Evolutionary conservation across 139 green algal genomes (phyloP).

Genomic region (Closterium sp.): DNA sequence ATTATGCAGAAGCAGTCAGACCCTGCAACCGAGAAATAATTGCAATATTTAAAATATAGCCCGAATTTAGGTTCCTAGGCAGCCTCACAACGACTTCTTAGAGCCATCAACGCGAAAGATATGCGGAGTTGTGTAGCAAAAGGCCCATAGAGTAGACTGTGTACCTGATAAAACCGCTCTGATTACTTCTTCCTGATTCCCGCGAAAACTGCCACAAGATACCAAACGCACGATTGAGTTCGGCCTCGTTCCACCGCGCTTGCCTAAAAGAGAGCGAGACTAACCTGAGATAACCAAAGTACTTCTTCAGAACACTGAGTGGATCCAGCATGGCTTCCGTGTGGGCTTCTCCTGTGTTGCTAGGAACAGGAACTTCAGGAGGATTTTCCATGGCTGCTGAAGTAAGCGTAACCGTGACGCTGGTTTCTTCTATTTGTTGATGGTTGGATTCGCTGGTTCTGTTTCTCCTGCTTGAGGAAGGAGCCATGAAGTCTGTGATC

Average conservation of each 20-base stretch:
- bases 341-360: neutral
- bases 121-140: neutral
- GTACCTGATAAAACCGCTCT: constrained; percentile 28
- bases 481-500: neutral
- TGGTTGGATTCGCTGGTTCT: neutral
- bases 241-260: neutral
- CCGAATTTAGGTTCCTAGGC: neutral
- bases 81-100: neutral
- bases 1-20: constrained; percentile 40
- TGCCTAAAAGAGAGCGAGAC: neutral
- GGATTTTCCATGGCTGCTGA: neutral
- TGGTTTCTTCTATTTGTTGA: neutral
- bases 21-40: constrained; percentile 12
- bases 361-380: neutral
- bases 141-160: neutral
- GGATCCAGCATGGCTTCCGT: neutral
- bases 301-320: neutral
- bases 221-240: neutral
- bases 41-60: neutral
- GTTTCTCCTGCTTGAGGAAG: neutral
- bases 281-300: constrained; percentile 1
- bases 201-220: constrained; percentile 9
- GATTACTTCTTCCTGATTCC: constrained; percentile 37
- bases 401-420: neutral
- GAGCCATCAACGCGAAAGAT: neutral